These are phyloP conservation scores for Solanum hybrid DNA, from an alignment of 305 asterid genomes.

Conservation along the genomic window DNA sequence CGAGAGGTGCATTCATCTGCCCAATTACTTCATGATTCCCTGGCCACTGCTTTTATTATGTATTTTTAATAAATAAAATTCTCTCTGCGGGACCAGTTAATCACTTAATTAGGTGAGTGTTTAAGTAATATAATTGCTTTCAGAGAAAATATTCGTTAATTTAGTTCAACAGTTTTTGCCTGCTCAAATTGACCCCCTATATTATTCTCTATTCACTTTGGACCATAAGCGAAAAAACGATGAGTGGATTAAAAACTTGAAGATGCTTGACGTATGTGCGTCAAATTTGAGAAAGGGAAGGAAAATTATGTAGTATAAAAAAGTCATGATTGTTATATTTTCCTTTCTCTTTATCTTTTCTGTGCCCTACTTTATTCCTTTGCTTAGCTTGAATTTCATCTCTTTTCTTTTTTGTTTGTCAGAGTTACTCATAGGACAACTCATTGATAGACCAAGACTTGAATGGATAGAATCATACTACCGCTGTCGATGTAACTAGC, in stretches of 20 bases:
- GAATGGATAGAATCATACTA: too few relatives aligned
- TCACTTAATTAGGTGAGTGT: not conserved
- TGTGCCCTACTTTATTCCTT: too few relatives aligned
- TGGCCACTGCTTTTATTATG: not conserved
- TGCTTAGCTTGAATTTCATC: not conserved
- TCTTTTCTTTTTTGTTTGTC: not conserved
- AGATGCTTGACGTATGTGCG: not conserved
- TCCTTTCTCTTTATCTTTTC: too few relatives aligned
- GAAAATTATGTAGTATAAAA: not conserved
- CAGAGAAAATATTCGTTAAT: not conserved
- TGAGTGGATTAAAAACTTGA: not conserved
- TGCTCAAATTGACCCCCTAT: not conserved
- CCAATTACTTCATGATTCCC: not conserved
- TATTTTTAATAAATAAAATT: not conserved
- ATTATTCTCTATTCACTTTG: not conserved
- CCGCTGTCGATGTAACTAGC: not conserved
- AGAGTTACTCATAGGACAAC: not conserved
- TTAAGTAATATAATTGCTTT: not conserved
- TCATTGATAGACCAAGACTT: not conserved
- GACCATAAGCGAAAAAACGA: not conserved
- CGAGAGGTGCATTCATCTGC: not conserved
- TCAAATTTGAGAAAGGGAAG: not conserved
- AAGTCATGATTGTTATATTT: not conserved
- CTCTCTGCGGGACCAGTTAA: constrained; percentile 6
- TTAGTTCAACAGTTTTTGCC: not conserved